phyloP scores from a whole-genome alignment of 2,329 filamentous ascomycete species.

The Aspergillus calidoustus region DNA sequence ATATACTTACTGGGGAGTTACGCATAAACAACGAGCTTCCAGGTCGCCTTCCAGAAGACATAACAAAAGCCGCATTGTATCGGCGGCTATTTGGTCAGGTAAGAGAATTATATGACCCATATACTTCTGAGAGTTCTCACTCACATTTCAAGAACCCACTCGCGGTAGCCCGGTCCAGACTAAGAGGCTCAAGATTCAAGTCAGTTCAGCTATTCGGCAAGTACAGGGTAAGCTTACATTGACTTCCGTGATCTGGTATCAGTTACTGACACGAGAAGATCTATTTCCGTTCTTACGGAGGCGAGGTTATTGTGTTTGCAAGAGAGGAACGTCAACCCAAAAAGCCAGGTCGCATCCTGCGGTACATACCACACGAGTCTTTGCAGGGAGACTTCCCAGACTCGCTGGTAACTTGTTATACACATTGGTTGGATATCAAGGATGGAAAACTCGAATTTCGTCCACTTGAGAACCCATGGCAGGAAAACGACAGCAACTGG shows the following conservation, averaged over 20 bases:
- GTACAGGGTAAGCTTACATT: slow-evolving; percentile 24
- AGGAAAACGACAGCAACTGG: slow-evolving; percentile 31
- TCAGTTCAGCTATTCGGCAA: slow-evolving; percentile 31
- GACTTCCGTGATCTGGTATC: neutral
- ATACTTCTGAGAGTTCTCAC: neutral
- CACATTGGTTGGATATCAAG: slow-evolving; percentile 53
- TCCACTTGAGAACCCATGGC: slow-evolving; percentile 33
- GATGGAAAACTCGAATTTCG: slow-evolving; percentile 37
- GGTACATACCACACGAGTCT: slow-evolving; percentile 33
- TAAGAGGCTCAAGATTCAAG: slow-evolving; percentile 42
- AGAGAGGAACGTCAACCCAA: neutral
- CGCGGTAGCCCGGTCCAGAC: slow-evolving; percentile 39
- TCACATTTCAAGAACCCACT: slow-evolving; percentile 28
- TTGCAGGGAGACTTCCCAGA: slow-evolving; percentile 35
- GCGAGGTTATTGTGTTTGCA: slow-evolving; percentile 26
- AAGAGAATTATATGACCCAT: neutral
- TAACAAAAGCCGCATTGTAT: slow-evolving; percentile 15
- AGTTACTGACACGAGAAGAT: slow-evolving; percentile 22
- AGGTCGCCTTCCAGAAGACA: slow-evolving; percentile 18
- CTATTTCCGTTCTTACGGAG: slow-evolving; percentile 23
- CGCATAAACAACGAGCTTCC: slow-evolving; percentile 22
- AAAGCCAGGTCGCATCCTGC: slow-evolving; percentile 11
- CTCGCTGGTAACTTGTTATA: slow-evolving; percentile 44
- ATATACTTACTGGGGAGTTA: slow-evolving; percentile 22
- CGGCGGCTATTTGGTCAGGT: slow-evolving; percentile 17